Conservation (phyloP, 371 early-diverging fungal species). For the Saksenaea vasiformis region DNA sequence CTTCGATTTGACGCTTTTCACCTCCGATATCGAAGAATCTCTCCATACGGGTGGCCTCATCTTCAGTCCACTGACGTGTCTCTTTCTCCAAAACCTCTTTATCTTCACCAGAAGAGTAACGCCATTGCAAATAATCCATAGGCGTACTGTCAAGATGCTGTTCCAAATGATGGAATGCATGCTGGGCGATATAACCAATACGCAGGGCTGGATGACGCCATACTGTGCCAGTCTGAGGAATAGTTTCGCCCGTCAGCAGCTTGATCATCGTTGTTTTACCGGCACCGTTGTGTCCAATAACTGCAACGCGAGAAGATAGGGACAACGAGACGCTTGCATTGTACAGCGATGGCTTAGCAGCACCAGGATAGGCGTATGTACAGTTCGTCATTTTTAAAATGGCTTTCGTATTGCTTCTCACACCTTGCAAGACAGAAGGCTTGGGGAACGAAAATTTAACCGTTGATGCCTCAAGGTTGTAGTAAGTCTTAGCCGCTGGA, state of each 20-base stretch:
- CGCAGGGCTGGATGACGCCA: constrained; percentile 78
- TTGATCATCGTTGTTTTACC: constrained; percentile 90
- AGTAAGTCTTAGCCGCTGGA: constrained; percentile 69
- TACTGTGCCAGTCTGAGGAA: constrained; percentile 67
- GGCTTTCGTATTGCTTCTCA: constrained; percentile 75
- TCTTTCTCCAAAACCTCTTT: constrained; percentile 79
- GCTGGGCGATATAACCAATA: constrained; percentile 88
- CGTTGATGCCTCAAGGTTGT: constrained; percentile 66
- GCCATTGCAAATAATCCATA: constrained; percentile 83
- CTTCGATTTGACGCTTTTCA: constrained; percentile 61
- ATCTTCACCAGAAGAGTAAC: constrained; percentile 80
- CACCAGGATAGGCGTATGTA: constrained; percentile 71
- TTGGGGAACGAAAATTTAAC: constrained; percentile 78
- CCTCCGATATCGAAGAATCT: constrained; percentile 58
- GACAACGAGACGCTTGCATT: constrained; percentile 66
- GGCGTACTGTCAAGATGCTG: constrained; percentile 82
- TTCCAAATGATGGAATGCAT: constrained; percentile 86
- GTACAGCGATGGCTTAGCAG: constrained; percentile 59
- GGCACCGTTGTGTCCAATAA: constrained; percentile 81
- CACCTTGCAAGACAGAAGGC: constrained; percentile 73
- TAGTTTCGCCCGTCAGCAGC: constrained; percentile 72
- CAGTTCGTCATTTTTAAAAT: constrained; percentile 72
- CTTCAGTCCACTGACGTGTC: constrained; percentile 67
- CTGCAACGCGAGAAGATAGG: constrained; percentile 78
- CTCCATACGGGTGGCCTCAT: constrained; percentile 70